Percentiles rank a stretch among this genome's conserved stretches.
Conservation (phyloP, 768 basidiomycete genomes). For the Agrocybe chaxingu region DNA sequence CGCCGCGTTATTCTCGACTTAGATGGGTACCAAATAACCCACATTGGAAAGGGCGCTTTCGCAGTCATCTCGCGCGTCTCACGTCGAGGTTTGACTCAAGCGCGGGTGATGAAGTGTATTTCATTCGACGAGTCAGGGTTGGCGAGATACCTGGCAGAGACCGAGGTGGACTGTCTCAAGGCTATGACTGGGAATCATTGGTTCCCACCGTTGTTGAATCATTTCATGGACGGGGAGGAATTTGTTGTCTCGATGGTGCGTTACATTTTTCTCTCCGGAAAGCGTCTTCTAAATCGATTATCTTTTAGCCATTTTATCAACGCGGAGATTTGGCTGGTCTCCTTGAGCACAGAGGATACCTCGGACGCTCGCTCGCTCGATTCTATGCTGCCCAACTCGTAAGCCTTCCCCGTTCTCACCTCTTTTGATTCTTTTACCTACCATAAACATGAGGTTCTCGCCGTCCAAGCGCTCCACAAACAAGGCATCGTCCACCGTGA, state of each 20-base stretch:
- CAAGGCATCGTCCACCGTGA: conserved; percentile 32
- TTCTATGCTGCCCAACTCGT: conserved; percentile 29
- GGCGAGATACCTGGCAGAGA: conserved; percentile 21
- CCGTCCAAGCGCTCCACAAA: conserved; percentile 28
- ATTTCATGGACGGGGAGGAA: conserved; percentile 20
- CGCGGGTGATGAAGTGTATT: conserved; percentile 25
- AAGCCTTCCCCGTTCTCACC: background rate
- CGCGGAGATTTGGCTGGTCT: conserved; percentile 21
- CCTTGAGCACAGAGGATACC: conserved; percentile 20
- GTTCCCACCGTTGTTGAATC: conserved; percentile 22
- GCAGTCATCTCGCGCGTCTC: conserved; percentile 22
- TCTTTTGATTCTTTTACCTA: background rate
- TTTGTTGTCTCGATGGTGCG: conserved; percentile 23
- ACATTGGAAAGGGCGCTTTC: conserved; percentile 23
- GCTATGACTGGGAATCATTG: conserved; percentile 20
- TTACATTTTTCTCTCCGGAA: background rate
- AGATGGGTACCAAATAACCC: conserved; percentile 21
- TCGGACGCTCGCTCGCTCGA: conserved; percentile 19
- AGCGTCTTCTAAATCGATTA: background rate
- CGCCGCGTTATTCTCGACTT: conserved; percentile 18
- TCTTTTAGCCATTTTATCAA: conserved; percentile 20
- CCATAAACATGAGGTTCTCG: conserved; percentile 22
- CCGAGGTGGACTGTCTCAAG: conserved; percentile 19
- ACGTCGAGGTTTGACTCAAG: conserved; percentile 17
- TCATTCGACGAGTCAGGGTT: conserved; percentile 20